Percentiles rank a stretch among this genome's conserved stretches.
Conservation (phyloP, 768 basidiomycete genomes). For the Tulasnella sp. region DNA sequence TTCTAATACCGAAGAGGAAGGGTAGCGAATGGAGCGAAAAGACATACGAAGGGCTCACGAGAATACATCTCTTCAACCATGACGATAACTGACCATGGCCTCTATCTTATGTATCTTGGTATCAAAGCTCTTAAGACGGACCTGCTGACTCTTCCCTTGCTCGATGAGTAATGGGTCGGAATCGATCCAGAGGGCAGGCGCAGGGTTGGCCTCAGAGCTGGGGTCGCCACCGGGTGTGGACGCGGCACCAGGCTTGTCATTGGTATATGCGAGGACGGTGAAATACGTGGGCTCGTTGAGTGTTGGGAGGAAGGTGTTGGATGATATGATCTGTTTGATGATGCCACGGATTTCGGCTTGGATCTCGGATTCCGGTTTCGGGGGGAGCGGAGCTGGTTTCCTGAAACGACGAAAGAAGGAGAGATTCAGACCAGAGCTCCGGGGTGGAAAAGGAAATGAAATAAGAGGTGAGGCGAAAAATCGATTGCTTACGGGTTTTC, state of each 20-base stretch:
- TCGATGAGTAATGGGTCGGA: slow-evolving; percentile 89
- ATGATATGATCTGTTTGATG: slow-evolving; percentile 95
- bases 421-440: not conserved
- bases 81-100: slow-evolving; percentile 95
- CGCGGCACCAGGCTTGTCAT: slow-evolving; percentile 79
- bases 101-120: slow-evolving; percentile 97
- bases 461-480: too few relatives aligned
- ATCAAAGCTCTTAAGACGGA: slow-evolving; percentile 92
- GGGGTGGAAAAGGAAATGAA: not conserved
- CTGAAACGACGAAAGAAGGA: not conserved
- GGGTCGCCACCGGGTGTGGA: not conserved
- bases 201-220: not conserved
- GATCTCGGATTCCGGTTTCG: slow-evolving; percentile 79
- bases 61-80: slow-evolving; percentile 30
- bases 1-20: too few relatives aligned
- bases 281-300: slow-evolving; percentile 93
- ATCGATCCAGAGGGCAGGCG: slow-evolving; percentile 83
- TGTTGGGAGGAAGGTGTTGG: slow-evolving; percentile 91
- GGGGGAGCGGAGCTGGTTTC: slow-evolving; percentile 24
- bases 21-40: too few relatives aligned
- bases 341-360: slow-evolving; percentile 97
- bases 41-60: too few relatives aligned
- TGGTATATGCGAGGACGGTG: slow-evolving; percentile 94
- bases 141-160: slow-evolving; percentile 83
- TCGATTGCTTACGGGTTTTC: slow-evolving; percentile 42